A percentile compares a stretch with the other conserved stretches of the same genome.
These are phyloP conservation scores for Saccharomycopsis sp. DNA, from an alignment of 805 yeast genomes.

Conservation along the genomic window DNA sequence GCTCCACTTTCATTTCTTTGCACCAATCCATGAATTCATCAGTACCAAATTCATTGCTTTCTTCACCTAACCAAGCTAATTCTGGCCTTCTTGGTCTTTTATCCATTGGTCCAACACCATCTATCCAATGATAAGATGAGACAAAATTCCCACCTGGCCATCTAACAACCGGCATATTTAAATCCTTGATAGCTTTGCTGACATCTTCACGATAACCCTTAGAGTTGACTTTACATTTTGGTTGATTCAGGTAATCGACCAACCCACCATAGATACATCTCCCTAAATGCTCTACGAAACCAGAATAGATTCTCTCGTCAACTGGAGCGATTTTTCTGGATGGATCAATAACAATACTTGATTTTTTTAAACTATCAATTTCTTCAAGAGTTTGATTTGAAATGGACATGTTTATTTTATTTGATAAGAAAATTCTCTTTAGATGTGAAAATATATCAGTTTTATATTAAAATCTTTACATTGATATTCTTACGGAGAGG, in stretches of 20 bases:
- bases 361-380: neutral
- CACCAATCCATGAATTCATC: constrained; percentile 33
- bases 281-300: constrained; percentile 33
- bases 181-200: constrained; percentile 27
- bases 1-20: constrained; percentile 27
- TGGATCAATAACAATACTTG: constrained; percentile 24
- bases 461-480: too few relatives aligned
- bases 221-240: constrained; percentile 23
- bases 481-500: too few relatives aligned
- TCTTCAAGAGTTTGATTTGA: constrained; percentile 6
- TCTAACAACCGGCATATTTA: constrained; percentile 30
- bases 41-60: constrained; percentile 30
- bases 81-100: constrained; percentile 30
- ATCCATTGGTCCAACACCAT: constrained; percentile 30
- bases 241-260: constrained; percentile 26
- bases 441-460: too few relatives aligned
- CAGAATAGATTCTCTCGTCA: constrained; percentile 29
- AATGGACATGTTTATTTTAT: constrained; percentile 4
- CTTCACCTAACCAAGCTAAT: constrained; percentile 31
- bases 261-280: constrained; percentile 33
- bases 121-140: constrained; percentile 31
- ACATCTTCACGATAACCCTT: constrained; percentile 29
- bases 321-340: constrained; percentile 25
- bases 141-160: constrained; percentile 35
- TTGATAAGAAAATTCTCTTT: too few relatives aligned